phyloP scores from a whole-genome alignment of 768 basidiomycete genomes.

The Boletus huronensis region DNA sequence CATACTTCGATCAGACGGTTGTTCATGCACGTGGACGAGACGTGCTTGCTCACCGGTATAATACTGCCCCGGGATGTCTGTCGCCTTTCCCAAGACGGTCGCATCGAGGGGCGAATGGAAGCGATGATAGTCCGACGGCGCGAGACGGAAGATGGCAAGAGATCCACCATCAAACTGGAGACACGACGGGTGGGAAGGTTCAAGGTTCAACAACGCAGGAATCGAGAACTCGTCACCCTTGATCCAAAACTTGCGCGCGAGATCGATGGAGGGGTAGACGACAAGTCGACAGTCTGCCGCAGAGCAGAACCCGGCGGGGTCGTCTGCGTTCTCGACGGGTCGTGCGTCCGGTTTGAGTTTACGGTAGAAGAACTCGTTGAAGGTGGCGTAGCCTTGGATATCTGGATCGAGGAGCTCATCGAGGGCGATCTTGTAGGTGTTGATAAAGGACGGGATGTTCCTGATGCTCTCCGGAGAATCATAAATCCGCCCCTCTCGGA shows the following conservation, averaged over 20 bases:
- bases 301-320: conserved; percentile 52
- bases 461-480: conserved; percentile 49
- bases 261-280: conserved; percentile 55
- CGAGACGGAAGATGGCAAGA: conserved; percentile 70
- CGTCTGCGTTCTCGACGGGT: conserved; percentile 52
- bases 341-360: conserved; percentile 58
- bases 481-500: conserved; percentile 55
- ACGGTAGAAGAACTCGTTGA: conserved; percentile 77
- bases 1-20: background rate
- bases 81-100: conserved; percentile 39
- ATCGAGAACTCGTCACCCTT: conserved; percentile 73
- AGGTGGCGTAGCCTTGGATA: conserved; percentile 54
- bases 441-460: conserved; percentile 54
- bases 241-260: conserved; percentile 72
- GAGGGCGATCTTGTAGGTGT: conserved; percentile 50
- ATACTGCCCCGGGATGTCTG: conserved; percentile 52
- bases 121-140: conserved; percentile 79
- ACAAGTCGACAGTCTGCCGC: conserved; percentile 74
- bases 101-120: conserved; percentile 71
- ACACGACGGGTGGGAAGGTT: conserved; percentile 40
- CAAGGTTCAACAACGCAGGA: conserved; percentile 50
- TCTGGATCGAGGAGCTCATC: conserved; percentile 65
- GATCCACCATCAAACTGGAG: conserved; percentile 42
- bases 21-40: background rate
- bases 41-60: conserved; percentile 46